Evolutionary conservation across 75 land plant genomes (phyloP).

Genomic region (Pseudotsuga menziesii): DNA sequence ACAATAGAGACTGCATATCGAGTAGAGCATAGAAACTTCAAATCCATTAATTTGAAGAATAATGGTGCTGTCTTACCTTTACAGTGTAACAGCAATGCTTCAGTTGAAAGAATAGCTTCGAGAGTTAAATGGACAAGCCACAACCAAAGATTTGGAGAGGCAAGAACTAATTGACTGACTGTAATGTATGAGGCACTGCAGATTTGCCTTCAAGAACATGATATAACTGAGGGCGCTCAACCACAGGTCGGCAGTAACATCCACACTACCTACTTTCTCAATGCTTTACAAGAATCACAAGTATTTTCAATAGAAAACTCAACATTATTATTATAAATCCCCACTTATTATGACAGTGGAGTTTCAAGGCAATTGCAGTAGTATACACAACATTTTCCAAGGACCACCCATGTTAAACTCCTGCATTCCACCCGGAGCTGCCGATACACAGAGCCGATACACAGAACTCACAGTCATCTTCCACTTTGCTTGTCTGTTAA

Average conservation of each 20-base stretch:
- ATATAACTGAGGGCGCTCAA: not conserved
- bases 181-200: conserved; percentile 6
- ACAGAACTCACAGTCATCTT: not conserved
- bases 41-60: not conserved
- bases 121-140: conserved; percentile 1
- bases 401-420: conserved; percentile 7
- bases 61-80: not conserved
- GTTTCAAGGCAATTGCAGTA: conserved; percentile 1
- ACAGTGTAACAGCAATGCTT: not conserved
- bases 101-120: not conserved
- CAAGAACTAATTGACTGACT: not conserved
- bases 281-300: not conserved
- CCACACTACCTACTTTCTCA: not conserved
- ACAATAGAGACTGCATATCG: not conserved
- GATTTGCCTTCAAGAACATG: not conserved
- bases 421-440: conserved; percentile 1
- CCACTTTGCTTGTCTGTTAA: not conserved
- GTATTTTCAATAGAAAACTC: not conserved
- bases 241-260: not conserved
- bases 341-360: not conserved
- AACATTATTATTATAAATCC: not conserved
- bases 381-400: conserved; percentile 3
- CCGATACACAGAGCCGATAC: not conserved
- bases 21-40: conserved; percentile 1
- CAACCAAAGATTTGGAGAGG: conserved; percentile 3